These are phyloP conservation scores for Trichoderma gracile DNA, from an alignment of 2,329 filamentous ascomycete genomes.

Conservation along the genomic window DNA sequence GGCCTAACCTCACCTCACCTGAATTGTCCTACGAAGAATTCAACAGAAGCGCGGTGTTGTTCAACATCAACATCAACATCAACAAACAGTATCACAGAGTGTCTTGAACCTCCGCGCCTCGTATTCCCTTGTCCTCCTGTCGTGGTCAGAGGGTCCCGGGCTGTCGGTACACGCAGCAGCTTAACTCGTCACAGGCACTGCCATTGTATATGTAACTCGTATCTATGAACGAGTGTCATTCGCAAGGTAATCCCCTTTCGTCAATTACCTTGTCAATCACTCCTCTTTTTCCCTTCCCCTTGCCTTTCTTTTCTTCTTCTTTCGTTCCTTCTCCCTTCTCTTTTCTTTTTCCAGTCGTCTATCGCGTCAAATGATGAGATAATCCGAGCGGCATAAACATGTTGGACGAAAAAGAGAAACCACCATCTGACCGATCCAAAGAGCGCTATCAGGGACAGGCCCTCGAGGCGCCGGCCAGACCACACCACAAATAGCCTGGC, in stretches of 20 bases:
- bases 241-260: too few relatives aligned
- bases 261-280: not conserved
- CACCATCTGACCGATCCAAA: slow-evolving; percentile 23
- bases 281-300: not conserved
- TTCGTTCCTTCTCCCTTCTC: too few relatives aligned
- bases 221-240: too few relatives aligned
- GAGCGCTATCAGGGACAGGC: slow-evolving; percentile 21
- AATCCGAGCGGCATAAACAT: not conserved
- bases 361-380: slow-evolving; percentile 21
- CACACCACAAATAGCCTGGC: slow-evolving; percentile 10
- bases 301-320: not conserved
- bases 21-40: not conserved
- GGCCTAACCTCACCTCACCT: too few relatives aligned
- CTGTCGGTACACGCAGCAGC: not conserved
- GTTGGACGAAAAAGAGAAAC: not conserved
- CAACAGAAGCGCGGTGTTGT: too few relatives aligned
- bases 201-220: too few relatives aligned
- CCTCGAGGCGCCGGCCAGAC: slow-evolving; percentile 7
- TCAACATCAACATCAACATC: too few relatives aligned
- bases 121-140: too few relatives aligned
- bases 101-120: too few relatives aligned
- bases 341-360: slow-evolving; percentile 17
- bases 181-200: not conserved
- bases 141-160: too few relatives aligned
- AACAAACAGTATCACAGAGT: too few relatives aligned